phyloP scores from a whole-genome alignment of 2,329 filamentous ascomycete genomes.

The Ceratocystis destructans region DNA sequence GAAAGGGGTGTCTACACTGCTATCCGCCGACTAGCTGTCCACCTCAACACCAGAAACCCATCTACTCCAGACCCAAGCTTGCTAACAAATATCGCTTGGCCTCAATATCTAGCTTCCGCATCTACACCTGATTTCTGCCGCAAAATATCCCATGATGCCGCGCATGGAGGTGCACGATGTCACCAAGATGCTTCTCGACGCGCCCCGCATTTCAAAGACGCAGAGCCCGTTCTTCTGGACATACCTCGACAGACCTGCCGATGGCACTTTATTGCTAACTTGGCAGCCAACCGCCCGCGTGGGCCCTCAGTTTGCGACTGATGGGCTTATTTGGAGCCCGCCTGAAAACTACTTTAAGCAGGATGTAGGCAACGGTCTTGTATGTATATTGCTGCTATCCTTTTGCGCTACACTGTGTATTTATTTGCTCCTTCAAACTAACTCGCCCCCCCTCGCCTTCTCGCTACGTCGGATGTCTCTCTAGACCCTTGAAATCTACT shows the following conservation, averaged over 20 bases:
- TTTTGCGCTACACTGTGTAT: background rate
- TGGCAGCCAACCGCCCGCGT: constrained; percentile 72
- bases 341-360: constrained; percentile 64
- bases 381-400: constrained; percentile 25
- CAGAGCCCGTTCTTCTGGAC: constrained; percentile 84
- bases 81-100: background rate
- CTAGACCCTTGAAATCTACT: constrained; percentile 77
- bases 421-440: constrained; percentile 7
- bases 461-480: background rate
- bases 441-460: background rate
- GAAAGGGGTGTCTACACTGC: background rate
- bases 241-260: constrained; percentile 67
- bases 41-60: too few species aligned
- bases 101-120: constrained; percentile 53
- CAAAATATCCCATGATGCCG: constrained; percentile 61
- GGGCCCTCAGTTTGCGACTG: constrained; percentile 65
- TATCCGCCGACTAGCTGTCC: too few species aligned
- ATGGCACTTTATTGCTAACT: constrained; percentile 69
- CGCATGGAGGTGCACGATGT: constrained; percentile 62
- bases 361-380: constrained; percentile 49
- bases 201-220: constrained; percentile 74
- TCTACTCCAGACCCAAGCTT: background rate
- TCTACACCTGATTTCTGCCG: constrained; percentile 76
- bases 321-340: constrained; percentile 85
- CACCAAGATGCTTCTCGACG: constrained; percentile 68